Evolutionary conservation across 2,329 filamentous ascomycete genomes (phyloP).

Genomic region (Arthrobotrys megalospora): DNA sequence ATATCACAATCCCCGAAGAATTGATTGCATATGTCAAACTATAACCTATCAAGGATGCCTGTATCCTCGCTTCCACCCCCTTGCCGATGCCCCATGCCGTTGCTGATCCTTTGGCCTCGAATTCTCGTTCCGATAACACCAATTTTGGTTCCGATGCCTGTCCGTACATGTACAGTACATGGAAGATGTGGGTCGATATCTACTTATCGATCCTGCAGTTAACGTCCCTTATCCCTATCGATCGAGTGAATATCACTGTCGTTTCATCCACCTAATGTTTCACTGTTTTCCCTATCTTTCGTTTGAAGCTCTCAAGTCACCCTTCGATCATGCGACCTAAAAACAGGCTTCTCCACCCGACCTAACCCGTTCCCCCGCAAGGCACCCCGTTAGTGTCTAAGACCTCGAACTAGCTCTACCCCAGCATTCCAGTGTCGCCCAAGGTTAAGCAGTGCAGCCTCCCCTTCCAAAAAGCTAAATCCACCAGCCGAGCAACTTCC

Average conservation of each 20-base stretch:
- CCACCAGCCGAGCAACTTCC: constrained; percentile 28
- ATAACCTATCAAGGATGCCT: constrained; percentile 37
- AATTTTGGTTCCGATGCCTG: constrained; percentile 52
- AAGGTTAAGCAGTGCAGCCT: constrained; percentile 18
- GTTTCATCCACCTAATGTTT: constrained; percentile 18
- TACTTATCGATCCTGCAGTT: constrained; percentile 24
- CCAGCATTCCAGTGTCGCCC: constrained; percentile 29
- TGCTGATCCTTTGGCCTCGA: constrained; percentile 42
- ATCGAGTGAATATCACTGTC: constrained; percentile 22
- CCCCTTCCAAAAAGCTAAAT: not conserved
- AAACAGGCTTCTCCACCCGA: constrained; percentile 44
- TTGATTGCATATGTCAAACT: constrained; percentile 9
- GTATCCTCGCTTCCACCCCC: constrained; percentile 24
- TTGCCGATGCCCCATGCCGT: constrained; percentile 37
- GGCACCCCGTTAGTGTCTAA: constrained; percentile 16
- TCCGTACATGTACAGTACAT: constrained; percentile 32
- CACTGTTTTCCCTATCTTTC: constrained; percentile 31
- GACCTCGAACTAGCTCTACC: constrained; percentile 32
- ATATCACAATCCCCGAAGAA: not conserved
- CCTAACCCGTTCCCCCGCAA: constrained; percentile 47
- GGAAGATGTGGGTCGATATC: constrained; percentile 32
- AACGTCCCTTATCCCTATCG: constrained; percentile 35
- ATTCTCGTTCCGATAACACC: constrained; percentile 51
- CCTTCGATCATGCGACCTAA: constrained; percentile 31
- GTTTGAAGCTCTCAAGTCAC: constrained; percentile 11